Evolutionary conservation across 768 basidiomycete genomes (phyloP).

Genomic region (Basidioascus undulatus): DNA sequence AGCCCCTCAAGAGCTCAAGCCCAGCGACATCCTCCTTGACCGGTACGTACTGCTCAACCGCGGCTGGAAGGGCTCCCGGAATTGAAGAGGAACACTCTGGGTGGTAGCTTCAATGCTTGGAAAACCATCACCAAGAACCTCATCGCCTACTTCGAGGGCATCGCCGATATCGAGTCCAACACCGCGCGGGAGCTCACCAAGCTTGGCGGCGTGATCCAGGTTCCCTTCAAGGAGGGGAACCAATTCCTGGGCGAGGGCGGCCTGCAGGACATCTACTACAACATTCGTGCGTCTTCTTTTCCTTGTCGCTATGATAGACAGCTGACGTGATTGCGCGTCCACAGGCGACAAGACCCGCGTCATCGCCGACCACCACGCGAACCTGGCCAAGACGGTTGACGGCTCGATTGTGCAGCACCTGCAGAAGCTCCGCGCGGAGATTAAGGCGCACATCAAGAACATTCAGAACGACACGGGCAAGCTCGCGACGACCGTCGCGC

Average conservation of each 20-base stretch:
- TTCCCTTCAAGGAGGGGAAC: constrained; percentile 60
- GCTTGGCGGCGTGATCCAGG: constrained; percentile 84
- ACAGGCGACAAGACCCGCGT: constrained; percentile 62
- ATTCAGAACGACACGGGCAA: constrained; percentile 16
- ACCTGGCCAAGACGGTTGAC: constrained; percentile 85
- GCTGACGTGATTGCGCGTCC: too few species aligned
- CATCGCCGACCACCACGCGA: constrained; percentile 90
- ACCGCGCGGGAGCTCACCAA: constrained; percentile 79
- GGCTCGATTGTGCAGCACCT: constrained; percentile 93
- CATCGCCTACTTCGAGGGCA: constrained; percentile 57
- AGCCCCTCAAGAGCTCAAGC: constrained; percentile 64
- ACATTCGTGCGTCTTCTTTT: constrained; percentile 33
- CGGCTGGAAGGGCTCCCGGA: constrained; percentile 6
- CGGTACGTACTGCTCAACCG: constrained; percentile 8
- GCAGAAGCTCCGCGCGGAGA: constrained; percentile 77
- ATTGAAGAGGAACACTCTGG: constrained; percentile 13
- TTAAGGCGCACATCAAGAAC: constrained; percentile 82
- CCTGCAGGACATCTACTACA: constrained; percentile 65
- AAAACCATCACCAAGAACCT: constrained; percentile 92
- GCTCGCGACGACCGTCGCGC: constrained; percentile 39
- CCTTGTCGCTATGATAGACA: too few species aligned
- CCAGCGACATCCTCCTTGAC: constrained; percentile 58
- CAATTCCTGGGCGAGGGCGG: constrained; percentile 98
- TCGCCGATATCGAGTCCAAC: constrained; percentile 81
- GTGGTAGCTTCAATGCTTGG: constrained; percentile 41